phyloP scores from a whole-genome alignment of 768 basidiomycete species.

The Tubosaeta sp. region DNA sequence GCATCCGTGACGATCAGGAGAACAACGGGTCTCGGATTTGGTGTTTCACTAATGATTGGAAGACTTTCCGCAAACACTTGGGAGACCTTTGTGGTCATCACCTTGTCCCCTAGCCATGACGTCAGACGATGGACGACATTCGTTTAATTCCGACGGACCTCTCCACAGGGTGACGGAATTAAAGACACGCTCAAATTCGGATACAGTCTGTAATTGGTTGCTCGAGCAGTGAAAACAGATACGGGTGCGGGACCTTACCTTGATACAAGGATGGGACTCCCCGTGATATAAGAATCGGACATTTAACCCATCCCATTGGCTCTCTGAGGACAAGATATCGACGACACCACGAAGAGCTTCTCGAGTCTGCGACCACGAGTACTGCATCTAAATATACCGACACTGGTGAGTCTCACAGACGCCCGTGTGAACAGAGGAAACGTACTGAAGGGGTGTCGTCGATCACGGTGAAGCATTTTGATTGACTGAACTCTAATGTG shows the following conservation, averaged over 20 bases:
- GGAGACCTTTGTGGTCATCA: conserved; percentile 14
- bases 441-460: conserved; percentile 22
- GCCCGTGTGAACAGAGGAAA: background rate
- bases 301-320: conserved; percentile 15
- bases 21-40: conserved; percentile 5
- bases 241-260: conserved; percentile 1
- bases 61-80: conserved; percentile 18
- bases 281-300: conserved; percentile 17
- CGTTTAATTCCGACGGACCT: conserved; percentile 8
- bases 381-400: conserved; percentile 15
- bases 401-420: background rate
- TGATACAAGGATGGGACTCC: conserved; percentile 1
- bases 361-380: conserved; percentile 19
- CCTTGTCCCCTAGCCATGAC: conserved; percentile 10
- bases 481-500: conserved; percentile 8
- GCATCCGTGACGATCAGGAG: conserved; percentile 21
- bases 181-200: conserved; percentile 18
- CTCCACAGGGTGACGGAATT: conserved; percentile 15
- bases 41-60: background rate
- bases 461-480: conserved; percentile 21
- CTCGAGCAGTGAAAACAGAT: background rate
- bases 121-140: background rate
- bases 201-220: conserved; percentile 5
- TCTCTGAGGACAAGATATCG: conserved; percentile 9
- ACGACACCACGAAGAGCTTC: conserved; percentile 13